A percentile compares a stretch with the other conserved stretches of the same genome.
These are phyloP conservation scores for Yarrowia osloensis DNA, from an alignment of 805 yeast genomes.

Conservation along the genomic window DNA sequence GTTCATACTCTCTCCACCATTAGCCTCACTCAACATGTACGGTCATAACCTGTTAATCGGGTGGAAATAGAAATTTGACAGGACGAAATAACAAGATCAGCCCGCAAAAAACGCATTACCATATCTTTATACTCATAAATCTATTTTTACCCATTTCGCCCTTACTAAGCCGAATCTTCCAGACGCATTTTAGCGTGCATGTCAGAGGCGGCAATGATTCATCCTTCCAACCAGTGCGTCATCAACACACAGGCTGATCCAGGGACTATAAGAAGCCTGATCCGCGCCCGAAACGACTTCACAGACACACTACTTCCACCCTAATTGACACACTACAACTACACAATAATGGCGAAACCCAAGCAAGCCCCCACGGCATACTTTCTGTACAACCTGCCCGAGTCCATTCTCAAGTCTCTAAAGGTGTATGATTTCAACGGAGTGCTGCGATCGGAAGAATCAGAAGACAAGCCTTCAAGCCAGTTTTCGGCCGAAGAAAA, in stretches of 20 bases:
- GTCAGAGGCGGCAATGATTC: conserved; percentile 25
- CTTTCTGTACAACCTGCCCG: conserved; percentile 28
- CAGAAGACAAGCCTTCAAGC: neutral
- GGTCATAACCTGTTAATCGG: too few relatives aligned
- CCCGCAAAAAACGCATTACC: too few relatives aligned
- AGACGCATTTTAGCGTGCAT: neutral
- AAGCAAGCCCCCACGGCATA: conserved; percentile 9
- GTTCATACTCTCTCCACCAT: too few relatives aligned
- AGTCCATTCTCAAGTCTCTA: conserved; percentile 5
- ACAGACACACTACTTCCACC: too few relatives aligned
- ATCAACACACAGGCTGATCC: neutral
- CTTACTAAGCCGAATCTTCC: neutral
- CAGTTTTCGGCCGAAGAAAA: conserved; percentile 11
- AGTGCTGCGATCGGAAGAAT: conserved; percentile 4
- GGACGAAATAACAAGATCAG: too few relatives aligned
- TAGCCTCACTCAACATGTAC: too few relatives aligned
- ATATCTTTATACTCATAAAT: too few relatives aligned
- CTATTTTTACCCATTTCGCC: neutral
- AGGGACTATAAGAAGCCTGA: neutral
- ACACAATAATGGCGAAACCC: neutral
- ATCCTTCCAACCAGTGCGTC: conserved; percentile 14
- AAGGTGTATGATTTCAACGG: conserved; percentile 27
- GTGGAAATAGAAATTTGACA: too few relatives aligned
- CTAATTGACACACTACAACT: too few relatives aligned
- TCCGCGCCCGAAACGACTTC: neutral